Evolutionary conservation across 768 basidiomycete genomes (phyloP).

Genomic region (Lentinus brumalis): DNA sequence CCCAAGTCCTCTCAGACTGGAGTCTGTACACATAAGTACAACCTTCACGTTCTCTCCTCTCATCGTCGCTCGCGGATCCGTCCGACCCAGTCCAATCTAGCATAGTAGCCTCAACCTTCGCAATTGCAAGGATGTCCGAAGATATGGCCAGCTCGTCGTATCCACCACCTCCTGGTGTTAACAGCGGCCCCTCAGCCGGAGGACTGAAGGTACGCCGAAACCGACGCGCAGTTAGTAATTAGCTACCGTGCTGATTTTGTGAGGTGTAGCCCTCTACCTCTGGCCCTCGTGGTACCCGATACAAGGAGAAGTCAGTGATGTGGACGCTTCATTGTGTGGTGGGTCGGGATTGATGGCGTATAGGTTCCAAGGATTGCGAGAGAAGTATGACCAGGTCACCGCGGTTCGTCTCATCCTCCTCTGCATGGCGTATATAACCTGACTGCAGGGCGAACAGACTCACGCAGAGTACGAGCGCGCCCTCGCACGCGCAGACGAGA

Average conservation of each 20-base stretch:
- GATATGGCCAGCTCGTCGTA: background rate
- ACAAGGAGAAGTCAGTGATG: conserved; percentile 24
- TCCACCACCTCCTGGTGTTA: background rate
- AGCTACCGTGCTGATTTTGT: background rate
- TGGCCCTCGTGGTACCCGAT: conserved; percentile 13
- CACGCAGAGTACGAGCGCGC: conserved; percentile 26
- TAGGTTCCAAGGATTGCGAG: conserved; percentile 24
- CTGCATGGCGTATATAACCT: background rate
- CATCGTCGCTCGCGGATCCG: no score
- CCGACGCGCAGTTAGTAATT: background rate
- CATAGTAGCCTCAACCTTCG: no score
- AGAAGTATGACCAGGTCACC: conserved; percentile 25
- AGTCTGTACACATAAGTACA: no score
- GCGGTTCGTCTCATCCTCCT: conserved; percentile 4
- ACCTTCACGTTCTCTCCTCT: no score
- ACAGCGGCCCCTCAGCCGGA: background rate
- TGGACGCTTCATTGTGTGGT: background rate
- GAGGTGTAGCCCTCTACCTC: conserved; percentile 1
- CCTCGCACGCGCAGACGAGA: conserved; percentile 28
- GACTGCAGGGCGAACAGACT: conserved; percentile 11
- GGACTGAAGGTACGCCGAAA: background rate
- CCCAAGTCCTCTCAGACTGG: no score
- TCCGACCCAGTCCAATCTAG: no score
- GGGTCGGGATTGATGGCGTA: background rate
- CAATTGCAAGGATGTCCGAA: background rate